Base-by-base conservation (phyloP, 169 alveolate species). In the Besnoitia besnoiti region DNA sequence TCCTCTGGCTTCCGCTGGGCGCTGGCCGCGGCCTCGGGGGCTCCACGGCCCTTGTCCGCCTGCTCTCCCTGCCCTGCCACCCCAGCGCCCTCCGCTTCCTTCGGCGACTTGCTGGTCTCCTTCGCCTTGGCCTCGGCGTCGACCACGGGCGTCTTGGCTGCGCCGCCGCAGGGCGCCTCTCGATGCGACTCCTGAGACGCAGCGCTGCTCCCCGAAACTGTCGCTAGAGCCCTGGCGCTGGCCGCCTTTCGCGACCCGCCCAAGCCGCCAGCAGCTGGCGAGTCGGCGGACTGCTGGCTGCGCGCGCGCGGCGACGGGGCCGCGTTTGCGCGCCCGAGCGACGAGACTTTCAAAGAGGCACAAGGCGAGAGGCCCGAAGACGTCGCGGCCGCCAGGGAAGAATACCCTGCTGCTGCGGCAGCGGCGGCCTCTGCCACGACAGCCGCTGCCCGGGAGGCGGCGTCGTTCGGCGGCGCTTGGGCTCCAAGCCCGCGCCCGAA, bases 221-320 rank as follows among this genome's bases (percentile, higher is more conserved):
- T 10, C n/a, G 67, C 30, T 5, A 21, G 33, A 5, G 67, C 67
- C 67, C 27, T 55, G n/a, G 33, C 67, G 24, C 30, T 14, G 14
- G 55, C 3, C 67, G 67, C 67, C 33, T 1, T 21, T n/a, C 67
- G 12, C 67, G 5, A 0, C 33, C 33, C 67, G 33, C 67, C 67
- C 33, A n/a, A 3, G 27, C 33, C 67, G 55, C 55, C 55, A 8
- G 55, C 5, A 21, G 67, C 12, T n/a, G 67, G 67, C n/a, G 67
- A 55, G 30, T 55, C 67, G 4, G 67, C 67, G 24, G 67, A 16
- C 67, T 3, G 67, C 30, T 55, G 67, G 27, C 67, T 16, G 4
- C 67, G 67, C 67, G 67, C 67, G 67, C 67, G 67, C 67, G 67
- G 67, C 67, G 67, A 55, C n/a, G 67, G 67, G n/a, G n/a, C n/a